Evolutionary conservation across 2,329 filamentous ascomycete genomes (phyloP).

Genomic region (Colletotrichum brevisporum): DNA sequence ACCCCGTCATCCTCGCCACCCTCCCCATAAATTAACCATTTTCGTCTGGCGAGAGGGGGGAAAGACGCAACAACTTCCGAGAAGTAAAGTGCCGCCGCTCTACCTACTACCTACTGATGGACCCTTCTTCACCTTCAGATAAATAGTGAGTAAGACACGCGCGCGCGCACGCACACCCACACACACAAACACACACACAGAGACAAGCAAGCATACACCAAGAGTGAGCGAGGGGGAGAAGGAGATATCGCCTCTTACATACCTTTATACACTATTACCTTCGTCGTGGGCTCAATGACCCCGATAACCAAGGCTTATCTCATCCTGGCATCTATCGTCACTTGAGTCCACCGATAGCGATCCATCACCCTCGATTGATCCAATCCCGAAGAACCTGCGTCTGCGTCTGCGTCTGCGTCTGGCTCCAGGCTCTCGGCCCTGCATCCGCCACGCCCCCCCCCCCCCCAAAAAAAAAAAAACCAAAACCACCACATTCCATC

Average conservation of each 20-base stretch:
- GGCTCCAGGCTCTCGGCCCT: conserved; percentile 32
- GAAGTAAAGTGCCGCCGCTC: conserved; percentile 5
- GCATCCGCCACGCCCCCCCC: conserved; percentile 18
- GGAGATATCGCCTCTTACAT: conserved; percentile 37
- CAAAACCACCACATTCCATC: conserved; percentile 33
- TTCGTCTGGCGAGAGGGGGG: neutral
- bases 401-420: conserved; percentile 24
- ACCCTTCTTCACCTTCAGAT: conserved; percentile 17
- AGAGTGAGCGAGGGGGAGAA: neutral
- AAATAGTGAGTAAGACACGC: neutral
- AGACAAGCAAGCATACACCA: too few relatives aligned
- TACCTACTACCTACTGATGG: conserved; percentile 14
- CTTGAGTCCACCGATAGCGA: conserved; percentile 53
- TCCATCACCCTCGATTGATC: conserved; percentile 37
- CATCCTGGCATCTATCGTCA: conserved; percentile 66
- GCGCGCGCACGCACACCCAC: too few relatives aligned
- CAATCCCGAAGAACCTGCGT: conserved; percentile 37
- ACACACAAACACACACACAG: too few relatives aligned
- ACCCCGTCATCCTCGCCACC: conserved; percentile 33
- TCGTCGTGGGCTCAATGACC: conserved; percentile 63
- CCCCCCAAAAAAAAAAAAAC: conserved; percentile 8
- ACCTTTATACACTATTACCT: conserved; percentile 8
- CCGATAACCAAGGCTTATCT: conserved; percentile 72
- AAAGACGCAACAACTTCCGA: neutral
- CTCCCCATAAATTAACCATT: conserved; percentile 10